These are phyloP conservation scores for Lasiosphaeria miniovina DNA, from an alignment of 495 filamentous ascomycete species.

Conservation along the genomic window DNA sequence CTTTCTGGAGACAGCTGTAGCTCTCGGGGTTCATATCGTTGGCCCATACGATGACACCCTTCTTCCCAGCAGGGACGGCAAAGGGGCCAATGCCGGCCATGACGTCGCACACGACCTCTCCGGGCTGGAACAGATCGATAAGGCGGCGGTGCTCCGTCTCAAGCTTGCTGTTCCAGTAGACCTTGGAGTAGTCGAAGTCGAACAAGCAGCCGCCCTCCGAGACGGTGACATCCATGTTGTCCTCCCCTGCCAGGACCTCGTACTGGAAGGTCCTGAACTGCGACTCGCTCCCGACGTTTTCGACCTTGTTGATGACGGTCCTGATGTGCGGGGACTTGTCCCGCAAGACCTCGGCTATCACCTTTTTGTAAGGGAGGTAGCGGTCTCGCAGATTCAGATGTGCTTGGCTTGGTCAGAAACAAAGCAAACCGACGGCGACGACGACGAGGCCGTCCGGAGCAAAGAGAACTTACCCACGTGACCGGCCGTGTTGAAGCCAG, in stretches of 20 bases:
- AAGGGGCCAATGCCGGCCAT: constrained; percentile 99
- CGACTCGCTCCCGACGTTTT: constrained; percentile 79
- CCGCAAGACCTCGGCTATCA: constrained; percentile 78
- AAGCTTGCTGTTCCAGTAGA: constrained; percentile 95
- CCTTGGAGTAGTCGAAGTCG: constrained; percentile 75
- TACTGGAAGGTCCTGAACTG: constrained; percentile 90
- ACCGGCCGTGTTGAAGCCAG: constrained; percentile 80
- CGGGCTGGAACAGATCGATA: constrained; percentile 69
- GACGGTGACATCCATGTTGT: constrained; percentile 76
- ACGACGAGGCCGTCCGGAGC: not conserved
- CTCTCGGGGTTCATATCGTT: constrained; percentile 96
- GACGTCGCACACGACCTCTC: constrained; percentile 90
- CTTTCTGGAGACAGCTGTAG: constrained; percentile 64
- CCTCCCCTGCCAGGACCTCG: constrained; percentile 80
- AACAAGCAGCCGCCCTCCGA: constrained; percentile 62
- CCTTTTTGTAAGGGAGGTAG: constrained; percentile 74
- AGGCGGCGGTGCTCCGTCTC: constrained; percentile 84
- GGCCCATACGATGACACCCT: constrained; percentile 89
- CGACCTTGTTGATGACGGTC: constrained; percentile 95
- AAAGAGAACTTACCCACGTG: constrained; percentile 66
- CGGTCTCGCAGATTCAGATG: constrained; percentile 86
- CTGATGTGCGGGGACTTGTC: constrained; percentile 78
- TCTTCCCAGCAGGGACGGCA: constrained; percentile 86
- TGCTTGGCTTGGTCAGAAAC: constrained; percentile 41
- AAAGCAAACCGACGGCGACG: not conserved